A percentile compares a stretch with the other conserved stretches of the same genome.
Conservation (phyloP, 306 rosid genomes). For the Abrus pulchellus region DNA sequence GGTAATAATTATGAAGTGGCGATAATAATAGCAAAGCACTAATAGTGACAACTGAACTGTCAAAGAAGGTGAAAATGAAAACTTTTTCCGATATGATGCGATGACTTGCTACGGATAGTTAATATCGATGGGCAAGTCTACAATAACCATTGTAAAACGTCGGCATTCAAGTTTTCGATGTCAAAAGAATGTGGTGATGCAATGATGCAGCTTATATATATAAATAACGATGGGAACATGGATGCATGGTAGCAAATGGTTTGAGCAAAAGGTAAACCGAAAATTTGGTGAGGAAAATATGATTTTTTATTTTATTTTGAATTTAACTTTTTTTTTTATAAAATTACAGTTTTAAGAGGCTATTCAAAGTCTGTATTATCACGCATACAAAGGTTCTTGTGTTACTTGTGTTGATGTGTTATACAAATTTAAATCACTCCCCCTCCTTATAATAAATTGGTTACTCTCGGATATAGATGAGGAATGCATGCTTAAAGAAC, state of each 20-base stretch:
- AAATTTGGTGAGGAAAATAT: not conserved
- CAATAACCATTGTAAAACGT: not conserved
- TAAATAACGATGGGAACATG: not conserved
- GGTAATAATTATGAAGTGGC: conserved; percentile 46
- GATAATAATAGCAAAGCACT: conserved; percentile 45
- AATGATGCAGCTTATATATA: conserved; percentile 4
- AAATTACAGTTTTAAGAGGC: too few species aligned
- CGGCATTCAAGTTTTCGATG: not conserved
- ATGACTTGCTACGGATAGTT: conserved; percentile 25
- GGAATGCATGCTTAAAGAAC: too few species aligned
- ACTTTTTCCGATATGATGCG: conserved; percentile 25
- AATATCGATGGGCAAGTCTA: conserved; percentile 3
- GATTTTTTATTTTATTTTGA: too few species aligned
- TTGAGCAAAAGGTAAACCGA: not conserved
- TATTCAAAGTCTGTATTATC: too few species aligned
- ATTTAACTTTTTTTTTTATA: too few species aligned
- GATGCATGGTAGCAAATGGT: not conserved
- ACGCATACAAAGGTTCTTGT: too few species aligned
- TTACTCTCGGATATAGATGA: too few species aligned
- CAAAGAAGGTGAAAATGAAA: conserved; percentile 40
- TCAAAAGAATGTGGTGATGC: not conserved
- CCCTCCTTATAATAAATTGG: too few species aligned
- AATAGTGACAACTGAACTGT: conserved; percentile 52
- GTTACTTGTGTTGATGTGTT: too few species aligned
- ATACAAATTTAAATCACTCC: too few species aligned